Evolutionary conservation across 2,329 filamentous ascomycete genomes (phyloP).

Genomic region (Fonsecaea multimorphosa): DNA sequence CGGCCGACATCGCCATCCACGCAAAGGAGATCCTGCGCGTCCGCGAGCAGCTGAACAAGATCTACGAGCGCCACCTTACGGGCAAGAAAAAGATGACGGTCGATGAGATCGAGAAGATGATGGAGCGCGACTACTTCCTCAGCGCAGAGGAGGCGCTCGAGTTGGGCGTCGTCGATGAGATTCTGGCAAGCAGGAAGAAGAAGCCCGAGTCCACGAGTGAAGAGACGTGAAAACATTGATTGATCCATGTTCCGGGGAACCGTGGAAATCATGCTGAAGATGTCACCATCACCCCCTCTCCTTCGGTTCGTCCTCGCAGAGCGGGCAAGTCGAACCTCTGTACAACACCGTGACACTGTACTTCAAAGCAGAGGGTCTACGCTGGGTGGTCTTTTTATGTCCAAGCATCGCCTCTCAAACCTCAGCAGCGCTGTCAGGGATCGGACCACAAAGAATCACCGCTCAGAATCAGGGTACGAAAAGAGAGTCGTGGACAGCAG

Average conservation of each 20-base stretch:
- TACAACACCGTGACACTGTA: neutral
- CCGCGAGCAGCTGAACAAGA: constrained; percentile 83
- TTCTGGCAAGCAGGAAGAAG: constrained; percentile 65
- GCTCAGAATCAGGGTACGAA: neutral
- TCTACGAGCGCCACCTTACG: constrained; percentile 86
- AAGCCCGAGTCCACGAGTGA: constrained; percentile 20
- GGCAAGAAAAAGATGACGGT: constrained; percentile 43
- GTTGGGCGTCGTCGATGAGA: constrained; percentile 89
- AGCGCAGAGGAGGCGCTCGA: constrained; percentile 86
- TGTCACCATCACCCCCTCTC: neutral
- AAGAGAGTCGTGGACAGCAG: neutral
- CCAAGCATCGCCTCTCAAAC: neutral
- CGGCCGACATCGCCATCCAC: constrained; percentile 89
- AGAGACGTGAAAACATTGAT: neutral
- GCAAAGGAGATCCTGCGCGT: constrained; percentile 94
- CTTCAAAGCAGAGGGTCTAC: neutral
- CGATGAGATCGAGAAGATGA: constrained; percentile 87
- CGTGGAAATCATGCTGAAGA: neutral
- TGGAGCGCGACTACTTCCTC: constrained; percentile 97
- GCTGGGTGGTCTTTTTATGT: neutral
- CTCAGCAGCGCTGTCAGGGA: neutral
- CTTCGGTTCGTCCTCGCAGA: neutral
- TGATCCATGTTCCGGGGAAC: neutral
- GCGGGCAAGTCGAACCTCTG: neutral
- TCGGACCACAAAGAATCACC: neutral